Percentiles rank a stretch among this genome's conserved stretches.
phyloP scores from a whole-genome alignment of 2,329 filamentous ascomycete species.

The Botrytis medusae region DNA sequence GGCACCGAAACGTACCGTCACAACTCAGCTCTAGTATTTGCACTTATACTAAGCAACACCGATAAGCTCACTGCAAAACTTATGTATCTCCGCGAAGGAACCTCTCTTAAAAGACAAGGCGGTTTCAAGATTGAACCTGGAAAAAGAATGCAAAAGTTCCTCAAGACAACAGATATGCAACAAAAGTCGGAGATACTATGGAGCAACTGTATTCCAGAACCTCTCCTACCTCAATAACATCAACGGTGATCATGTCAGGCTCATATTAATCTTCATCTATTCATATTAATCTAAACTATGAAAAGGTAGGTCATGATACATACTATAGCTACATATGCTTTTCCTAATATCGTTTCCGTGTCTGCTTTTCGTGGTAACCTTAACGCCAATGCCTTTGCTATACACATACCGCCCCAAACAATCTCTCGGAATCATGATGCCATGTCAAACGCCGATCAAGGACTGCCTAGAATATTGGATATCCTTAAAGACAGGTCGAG shows the following conservation, averaged over 20 bases:
- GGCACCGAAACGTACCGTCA: background rate
- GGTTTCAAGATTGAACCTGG: background rate
- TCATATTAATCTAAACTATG: slow-evolving; percentile 3
- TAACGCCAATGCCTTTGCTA: slow-evolving; percentile 20
- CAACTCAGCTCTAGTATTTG: background rate
- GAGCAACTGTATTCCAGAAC: background rate
- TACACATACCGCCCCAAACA: background rate
- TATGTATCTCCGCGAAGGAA: background rate
- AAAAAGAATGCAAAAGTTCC: background rate
- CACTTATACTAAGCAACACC: background rate
- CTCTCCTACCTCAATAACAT: background rate
- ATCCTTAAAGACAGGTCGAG: slow-evolving; percentile 82
- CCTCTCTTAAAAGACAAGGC: fast-evolving
- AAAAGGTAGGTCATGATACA: slow-evolving; percentile 8
- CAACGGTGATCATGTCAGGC: background rate
- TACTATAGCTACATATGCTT: background rate
- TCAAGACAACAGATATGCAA: background rate
- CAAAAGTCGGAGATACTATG: background rate
- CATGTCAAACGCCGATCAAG: slow-evolving; percentile 20
- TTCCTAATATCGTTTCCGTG: background rate
- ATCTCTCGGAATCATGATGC: background rate
- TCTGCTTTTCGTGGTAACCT: background rate
- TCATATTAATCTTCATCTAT: slow-evolving; percentile 9
- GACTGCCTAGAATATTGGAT: slow-evolving; percentile 61
- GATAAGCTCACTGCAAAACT: too few species aligned